These are phyloP conservation scores for Umbelopsis isabellina DNA, from an alignment of 192 early-diverging fungal species.

Conservation along the genomic window DNA sequence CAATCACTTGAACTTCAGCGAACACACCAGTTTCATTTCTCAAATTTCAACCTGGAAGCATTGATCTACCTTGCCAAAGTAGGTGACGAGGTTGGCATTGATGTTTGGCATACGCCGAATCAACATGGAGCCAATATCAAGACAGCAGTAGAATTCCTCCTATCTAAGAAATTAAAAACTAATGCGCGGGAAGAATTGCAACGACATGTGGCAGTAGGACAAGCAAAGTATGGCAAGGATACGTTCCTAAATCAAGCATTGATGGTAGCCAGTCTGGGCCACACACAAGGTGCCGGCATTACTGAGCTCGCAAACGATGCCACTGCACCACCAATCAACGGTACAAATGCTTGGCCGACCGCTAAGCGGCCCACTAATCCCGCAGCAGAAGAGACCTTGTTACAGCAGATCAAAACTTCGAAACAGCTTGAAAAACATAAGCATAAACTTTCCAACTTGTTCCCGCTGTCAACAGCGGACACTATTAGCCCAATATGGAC, in stretches of 20 bases:
- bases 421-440: background rate
- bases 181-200: no score
- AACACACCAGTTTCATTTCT: background rate
- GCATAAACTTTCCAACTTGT: background rate
- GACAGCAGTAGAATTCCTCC: background rate
- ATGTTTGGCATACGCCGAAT: background rate
- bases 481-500: no score
- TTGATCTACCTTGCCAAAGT: constrained; percentile 3
- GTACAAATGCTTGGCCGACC: background rate
- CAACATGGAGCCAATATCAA: background rate
- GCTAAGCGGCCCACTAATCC: background rate
- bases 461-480: no score
- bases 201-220: no score
- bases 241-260: background rate
- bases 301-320: background rate
- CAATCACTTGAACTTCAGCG: background rate
- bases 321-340: background rate
- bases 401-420: background rate
- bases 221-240: background rate
- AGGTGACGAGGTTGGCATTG: background rate
- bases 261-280: background rate
- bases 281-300: background rate
- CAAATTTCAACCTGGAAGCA: background rate
- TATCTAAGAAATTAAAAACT: background rate
- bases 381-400: background rate